Evolutionary conservation across 2,329 filamentous ascomycete genomes (phyloP).

Genomic region (Biscogniauxia sp.): DNA sequence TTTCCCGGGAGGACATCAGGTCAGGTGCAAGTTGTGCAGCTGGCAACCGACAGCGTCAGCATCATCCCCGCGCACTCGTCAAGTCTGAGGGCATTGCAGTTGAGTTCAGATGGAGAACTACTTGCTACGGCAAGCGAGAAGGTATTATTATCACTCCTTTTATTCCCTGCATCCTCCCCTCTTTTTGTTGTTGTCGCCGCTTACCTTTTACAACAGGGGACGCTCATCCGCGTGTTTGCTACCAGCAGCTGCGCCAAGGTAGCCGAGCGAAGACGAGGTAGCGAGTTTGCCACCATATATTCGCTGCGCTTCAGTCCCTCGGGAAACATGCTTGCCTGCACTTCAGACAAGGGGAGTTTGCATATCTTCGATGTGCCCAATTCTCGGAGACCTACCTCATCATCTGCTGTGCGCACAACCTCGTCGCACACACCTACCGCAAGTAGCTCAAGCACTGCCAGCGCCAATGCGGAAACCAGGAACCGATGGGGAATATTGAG

Average conservation of each 20-base stretch:
- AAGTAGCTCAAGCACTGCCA: constrained; percentile 17
- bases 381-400: constrained; percentile 35
- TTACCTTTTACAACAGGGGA: constrained; percentile 56
- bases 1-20: constrained; percentile 86
- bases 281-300: constrained; percentile 84
- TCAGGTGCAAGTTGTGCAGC: constrained; percentile 84
- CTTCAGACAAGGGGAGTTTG: constrained; percentile 93
- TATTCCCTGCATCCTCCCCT: neutral
- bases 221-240: constrained; percentile 81
- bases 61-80: constrained; percentile 91
- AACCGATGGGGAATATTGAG: constrained; percentile 85
- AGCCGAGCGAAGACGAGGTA: constrained; percentile 81
- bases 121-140: constrained; percentile 89
- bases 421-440: constrained; percentile 14
- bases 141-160: constrained; percentile 34
- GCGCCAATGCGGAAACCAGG: constrained; percentile 47
- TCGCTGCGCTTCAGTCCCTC: constrained; percentile 85
- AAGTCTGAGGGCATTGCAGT: constrained; percentile 70
- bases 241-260: constrained; percentile 77
- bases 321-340: constrained; percentile 78
- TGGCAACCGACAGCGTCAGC: constrained; percentile 77
- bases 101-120: constrained; percentile 77
- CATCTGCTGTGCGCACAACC: constrained; percentile 13
- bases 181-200: constrained; percentile 10
- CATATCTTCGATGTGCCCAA: constrained; percentile 87